Conservation (phyloP, 2,329 filamentous ascomycete genomes). For the Aspergillus tanneri region DNA sequence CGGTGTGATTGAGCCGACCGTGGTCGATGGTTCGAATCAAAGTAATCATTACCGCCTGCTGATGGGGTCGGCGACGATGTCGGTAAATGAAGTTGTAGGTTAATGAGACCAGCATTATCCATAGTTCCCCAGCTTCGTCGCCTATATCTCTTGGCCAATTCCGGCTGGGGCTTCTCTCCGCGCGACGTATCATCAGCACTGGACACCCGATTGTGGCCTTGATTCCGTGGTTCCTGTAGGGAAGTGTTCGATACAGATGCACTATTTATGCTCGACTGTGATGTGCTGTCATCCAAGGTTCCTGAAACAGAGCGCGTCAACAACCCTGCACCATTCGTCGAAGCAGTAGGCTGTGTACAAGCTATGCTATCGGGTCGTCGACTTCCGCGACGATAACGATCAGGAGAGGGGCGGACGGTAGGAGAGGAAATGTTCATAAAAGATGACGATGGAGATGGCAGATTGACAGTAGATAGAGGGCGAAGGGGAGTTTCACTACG, state of each 20-base stretch:
- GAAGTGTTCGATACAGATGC: constrained; percentile 29
- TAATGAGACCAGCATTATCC: constrained; percentile 44
- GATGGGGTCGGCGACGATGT: constrained; percentile 32
- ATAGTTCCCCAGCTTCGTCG: constrained; percentile 78
- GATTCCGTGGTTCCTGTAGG: constrained; percentile 37
- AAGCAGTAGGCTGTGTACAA: constrained; percentile 14
- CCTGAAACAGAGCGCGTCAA: constrained; percentile 5
- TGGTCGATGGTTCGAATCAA: constrained; percentile 32
- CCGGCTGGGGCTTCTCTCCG: constrained; percentile 52
- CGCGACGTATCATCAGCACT: constrained; percentile 71
- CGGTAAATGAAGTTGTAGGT: constrained; percentile 35
- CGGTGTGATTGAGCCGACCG: constrained; percentile 46
- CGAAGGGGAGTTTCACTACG: constrained; percentile 39
- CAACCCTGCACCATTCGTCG: constrained; percentile 8
- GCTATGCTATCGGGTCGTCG: constrained; percentile 54
- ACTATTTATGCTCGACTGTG: constrained; percentile 20
- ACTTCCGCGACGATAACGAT: constrained; percentile 74
- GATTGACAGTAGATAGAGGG: constrained; percentile 50
- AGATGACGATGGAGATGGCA: constrained; percentile 53
- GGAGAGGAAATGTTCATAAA: constrained; percentile 50
- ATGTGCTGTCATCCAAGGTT: constrained; percentile 43
- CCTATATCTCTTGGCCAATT: constrained; percentile 73
- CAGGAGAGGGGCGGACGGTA: constrained; percentile 69
- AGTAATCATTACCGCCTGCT: constrained; percentile 38
- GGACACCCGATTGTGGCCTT: constrained; percentile 56